phyloP scores from a whole-genome alignment of 495 filamentous ascomycete genomes.

The Neurospora tetrasperma region DNA sequence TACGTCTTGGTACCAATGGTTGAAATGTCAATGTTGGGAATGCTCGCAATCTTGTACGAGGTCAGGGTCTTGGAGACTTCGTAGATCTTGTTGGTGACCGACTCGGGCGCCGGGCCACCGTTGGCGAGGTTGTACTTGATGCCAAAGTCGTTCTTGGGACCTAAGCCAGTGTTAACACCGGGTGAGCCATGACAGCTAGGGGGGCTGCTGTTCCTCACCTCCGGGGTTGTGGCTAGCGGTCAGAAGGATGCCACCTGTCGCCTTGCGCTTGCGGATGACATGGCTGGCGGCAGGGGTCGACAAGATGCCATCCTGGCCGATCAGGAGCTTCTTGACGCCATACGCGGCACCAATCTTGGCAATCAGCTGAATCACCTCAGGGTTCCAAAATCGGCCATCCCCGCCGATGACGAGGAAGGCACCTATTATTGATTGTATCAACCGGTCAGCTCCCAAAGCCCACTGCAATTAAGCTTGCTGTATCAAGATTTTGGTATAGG shows the following conservation, averaged over 20 bases:
- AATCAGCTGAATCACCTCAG: constrained; percentile 90
- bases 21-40: constrained; percentile 76
- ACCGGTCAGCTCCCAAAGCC: neutral
- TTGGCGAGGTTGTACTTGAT: constrained; percentile 99
- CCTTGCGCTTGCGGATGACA: constrained; percentile 83
- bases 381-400: constrained; percentile 95
- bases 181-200: neutral
- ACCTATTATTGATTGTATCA: constrained; percentile 26
- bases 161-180: constrained; percentile 30
- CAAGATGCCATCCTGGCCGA: constrained; percentile 92
- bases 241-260: constrained; percentile 91
- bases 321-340: constrained; percentile 95
- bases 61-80: constrained; percentile 77
- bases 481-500: neutral
- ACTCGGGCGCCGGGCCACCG: constrained; percentile 88
- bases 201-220: constrained; percentile 46
- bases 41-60: constrained; percentile 82
- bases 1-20: constrained; percentile 76
- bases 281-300: constrained; percentile 94
- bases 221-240: constrained; percentile 98
- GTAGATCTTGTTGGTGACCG: constrained; percentile 95
- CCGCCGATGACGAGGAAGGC: constrained; percentile 93
- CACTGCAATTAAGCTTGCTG: neutral
- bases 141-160: constrained; percentile 87
- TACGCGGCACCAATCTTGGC: constrained; percentile 96